These are phyloP conservation scores for Sphagnum magellanicum DNA, from an alignment of 228 moss, liverwort and hornwort genomes.

Conservation along the genomic window DNA sequence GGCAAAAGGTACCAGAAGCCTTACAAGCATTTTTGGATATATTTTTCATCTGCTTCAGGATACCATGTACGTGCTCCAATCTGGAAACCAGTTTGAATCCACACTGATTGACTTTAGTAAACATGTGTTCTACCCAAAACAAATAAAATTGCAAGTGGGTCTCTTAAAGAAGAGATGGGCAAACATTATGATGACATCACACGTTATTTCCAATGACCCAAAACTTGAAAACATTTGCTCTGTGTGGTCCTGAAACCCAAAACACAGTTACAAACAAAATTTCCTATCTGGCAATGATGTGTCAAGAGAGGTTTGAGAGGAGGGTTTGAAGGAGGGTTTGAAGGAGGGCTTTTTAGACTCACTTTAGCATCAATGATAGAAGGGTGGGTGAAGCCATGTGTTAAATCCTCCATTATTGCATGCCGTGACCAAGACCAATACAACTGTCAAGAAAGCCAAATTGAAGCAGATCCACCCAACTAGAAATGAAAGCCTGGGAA, in stretches of 20 bases:
- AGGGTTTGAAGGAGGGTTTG: constrained; percentile 6
- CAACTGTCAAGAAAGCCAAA: not conserved
- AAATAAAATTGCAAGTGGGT: too few species aligned
- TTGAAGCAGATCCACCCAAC: not conserved
- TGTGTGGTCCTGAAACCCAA: too few species aligned
- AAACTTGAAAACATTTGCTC: too few species aligned
- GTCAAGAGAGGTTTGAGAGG: not conserved
- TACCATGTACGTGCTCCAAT: constrained; percentile 87
- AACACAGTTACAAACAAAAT: too few species aligned
- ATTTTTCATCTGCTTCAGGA: constrained; percentile 62
- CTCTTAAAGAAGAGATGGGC: too few species aligned
- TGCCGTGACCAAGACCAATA: constrained; percentile 39
- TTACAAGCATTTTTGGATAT: constrained; percentile 45
- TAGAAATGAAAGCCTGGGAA: not conserved
- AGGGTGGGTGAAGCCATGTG: constrained; percentile 54
- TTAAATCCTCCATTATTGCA: constrained; percentile 86
- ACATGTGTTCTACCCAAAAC: not conserved
- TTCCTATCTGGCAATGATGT: too few species aligned
- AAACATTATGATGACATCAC: not conserved
- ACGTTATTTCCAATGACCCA: not conserved
- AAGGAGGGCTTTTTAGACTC: too few species aligned
- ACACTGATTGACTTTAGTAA: not conserved
- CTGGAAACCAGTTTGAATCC: constrained; percentile 25
- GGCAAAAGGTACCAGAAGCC: too few species aligned
- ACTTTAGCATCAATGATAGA: constrained; percentile 88